Evolutionary conservation across 257 asterid species (phyloP).

Genomic region (Echium plantagineum): DNA sequence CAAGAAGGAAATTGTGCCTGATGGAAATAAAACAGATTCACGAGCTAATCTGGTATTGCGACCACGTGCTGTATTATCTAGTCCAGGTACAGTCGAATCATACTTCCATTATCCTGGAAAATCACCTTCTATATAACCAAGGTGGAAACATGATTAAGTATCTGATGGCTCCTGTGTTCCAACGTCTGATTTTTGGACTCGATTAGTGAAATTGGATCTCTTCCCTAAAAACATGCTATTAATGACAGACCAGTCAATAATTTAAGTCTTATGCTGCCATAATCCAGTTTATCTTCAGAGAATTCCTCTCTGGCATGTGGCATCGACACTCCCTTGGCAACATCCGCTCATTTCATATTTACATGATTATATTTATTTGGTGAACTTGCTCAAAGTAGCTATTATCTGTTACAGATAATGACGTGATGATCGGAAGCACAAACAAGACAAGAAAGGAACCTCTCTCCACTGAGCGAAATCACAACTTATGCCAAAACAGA

Average conservation of each 20-base stretch:
- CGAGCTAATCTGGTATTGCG: constrained; percentile 60
- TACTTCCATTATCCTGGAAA: background rate
- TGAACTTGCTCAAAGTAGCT: constrained; percentile 2
- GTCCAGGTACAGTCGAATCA: constrained; percentile 47
- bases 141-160: too few relatives aligned
- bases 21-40: constrained; percentile 27
- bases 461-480: constrained; percentile 30
- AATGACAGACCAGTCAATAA: too few relatives aligned
- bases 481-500: constrained; percentile 25
- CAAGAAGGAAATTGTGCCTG: constrained; percentile 22
- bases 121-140: too few relatives aligned
- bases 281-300: too few relatives aligned
- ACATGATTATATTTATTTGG: background rate
- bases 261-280: too few relatives aligned
- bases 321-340: background rate
- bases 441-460: constrained; percentile 29
- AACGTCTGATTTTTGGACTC: background rate
- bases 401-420: constrained; percentile 75
- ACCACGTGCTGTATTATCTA: constrained; percentile 94
- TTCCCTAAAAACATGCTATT: background rate
- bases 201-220: background rate
- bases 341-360: background rate
- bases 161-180: too few relatives aligned
- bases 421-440: constrained; percentile 38
- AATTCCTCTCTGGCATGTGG: background rate